These are phyloP conservation scores for Annulohypoxylon maeteangense DNA, from an alignment of 495 filamentous ascomycete genomes.

Conservation along the genomic window DNA sequence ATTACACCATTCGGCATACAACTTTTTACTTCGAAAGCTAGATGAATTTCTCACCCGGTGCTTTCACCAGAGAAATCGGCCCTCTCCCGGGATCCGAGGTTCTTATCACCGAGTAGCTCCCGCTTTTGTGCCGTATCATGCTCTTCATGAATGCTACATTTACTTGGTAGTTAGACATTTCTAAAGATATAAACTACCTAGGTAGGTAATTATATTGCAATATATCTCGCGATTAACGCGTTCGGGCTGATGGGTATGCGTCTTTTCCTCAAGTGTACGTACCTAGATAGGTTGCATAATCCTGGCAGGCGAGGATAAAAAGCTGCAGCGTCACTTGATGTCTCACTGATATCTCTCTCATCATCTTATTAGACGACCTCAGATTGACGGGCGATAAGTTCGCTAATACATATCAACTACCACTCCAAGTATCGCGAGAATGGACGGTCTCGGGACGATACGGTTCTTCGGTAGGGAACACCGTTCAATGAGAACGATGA, in stretches of 20 bases:
- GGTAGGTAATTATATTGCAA: too few species aligned
- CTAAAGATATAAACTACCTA: conserved; percentile 3
- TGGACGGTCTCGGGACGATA: conserved; percentile 30
- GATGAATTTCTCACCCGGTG: neutral
- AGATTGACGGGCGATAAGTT: conserved; percentile 30
- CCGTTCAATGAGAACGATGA: conserved; percentile 22
- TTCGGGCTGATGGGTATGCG: neutral
- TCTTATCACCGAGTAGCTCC: conserved; percentile 29
- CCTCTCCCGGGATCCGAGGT: conserved; percentile 25
- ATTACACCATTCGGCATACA: conserved; percentile 37
- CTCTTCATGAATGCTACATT: neutral
- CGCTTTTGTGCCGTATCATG: neutral
- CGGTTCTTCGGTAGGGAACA: conserved; percentile 27
- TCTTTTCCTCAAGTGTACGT: neutral
- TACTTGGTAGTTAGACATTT: neutral
- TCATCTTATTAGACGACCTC: conserved; percentile 16
- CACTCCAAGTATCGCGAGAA: conserved; percentile 24
- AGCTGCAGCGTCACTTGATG: conserved; percentile 15
- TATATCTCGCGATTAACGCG: conserved; percentile 2
- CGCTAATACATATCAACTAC: conserved; percentile 29
- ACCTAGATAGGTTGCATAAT: neutral
- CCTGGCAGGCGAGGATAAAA: conserved; percentile 15
- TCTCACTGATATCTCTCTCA: conserved; percentile 20
- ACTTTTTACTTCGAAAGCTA: conserved; percentile 4
- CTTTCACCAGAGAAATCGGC: conserved; percentile 1